Conservation (phyloP, 305 asterid genomes). For the Fraxinus angustifolia region DNA sequence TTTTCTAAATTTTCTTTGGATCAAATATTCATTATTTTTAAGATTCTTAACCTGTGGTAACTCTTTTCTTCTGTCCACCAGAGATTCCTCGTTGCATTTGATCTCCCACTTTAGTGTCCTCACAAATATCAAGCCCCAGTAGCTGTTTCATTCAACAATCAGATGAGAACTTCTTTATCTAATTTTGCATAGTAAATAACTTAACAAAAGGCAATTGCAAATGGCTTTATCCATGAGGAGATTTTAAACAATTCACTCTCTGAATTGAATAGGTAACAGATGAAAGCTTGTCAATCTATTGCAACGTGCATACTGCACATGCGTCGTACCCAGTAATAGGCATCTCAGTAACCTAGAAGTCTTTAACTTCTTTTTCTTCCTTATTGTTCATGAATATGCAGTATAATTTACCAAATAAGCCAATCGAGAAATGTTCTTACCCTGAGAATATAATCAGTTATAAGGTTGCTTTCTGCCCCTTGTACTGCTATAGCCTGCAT, state of each 20-base stretch:
- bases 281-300: background rate
- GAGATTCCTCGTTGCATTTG: conserved; percentile 65
- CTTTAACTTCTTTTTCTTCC: background rate
- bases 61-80: conserved; percentile 65
- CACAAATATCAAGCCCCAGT: conserved; percentile 57
- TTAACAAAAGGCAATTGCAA: background rate
- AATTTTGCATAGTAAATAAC: background rate
- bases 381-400: background rate
- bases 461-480: conserved; percentile 45
- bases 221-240: too few relatives aligned
- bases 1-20: background rate
- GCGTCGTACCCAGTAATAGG: background rate
- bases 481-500: conserved; percentile 54
- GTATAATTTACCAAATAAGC: background rate
- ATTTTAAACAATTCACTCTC: too few relatives aligned
- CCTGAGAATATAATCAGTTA: conserved; percentile 51
- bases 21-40: background rate
- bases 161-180: background rate
- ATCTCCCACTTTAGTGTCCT: conserved; percentile 59
- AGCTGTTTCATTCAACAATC: conserved; percentile 32
- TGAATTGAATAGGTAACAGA: too few relatives aligned
- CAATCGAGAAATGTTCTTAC: conserved; percentile 22
- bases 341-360: background rate
- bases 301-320: background rate
- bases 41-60: conserved; percentile 47